A percentile compares a stretch with the other conserved stretches of the same genome.
phyloP scores from a whole-genome alignment of 2,329 filamentous ascomycete genomes.

The Ceratocystis harringtonii region DNA sequence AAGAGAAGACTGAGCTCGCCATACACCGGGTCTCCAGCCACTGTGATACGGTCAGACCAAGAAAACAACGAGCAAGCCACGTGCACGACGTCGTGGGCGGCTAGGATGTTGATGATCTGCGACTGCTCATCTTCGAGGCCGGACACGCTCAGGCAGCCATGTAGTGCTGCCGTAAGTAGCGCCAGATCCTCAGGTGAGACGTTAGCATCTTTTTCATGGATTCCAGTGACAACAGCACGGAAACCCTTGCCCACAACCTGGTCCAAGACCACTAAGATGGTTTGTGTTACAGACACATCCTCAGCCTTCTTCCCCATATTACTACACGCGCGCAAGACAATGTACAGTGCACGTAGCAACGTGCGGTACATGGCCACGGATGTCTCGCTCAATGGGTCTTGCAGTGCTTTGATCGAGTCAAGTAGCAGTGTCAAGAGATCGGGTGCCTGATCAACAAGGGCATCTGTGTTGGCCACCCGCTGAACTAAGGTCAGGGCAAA shows the following conservation, averaged over 20 bases:
- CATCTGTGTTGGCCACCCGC: constrained; percentile 48
- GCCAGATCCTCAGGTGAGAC: constrained; percentile 59
- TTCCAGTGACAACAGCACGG: constrained; percentile 59
- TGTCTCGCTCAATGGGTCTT: constrained; percentile 37
- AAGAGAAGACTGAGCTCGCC: constrained; percentile 85
- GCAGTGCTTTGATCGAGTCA: constrained; percentile 37
- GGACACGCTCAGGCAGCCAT: constrained; percentile 66
- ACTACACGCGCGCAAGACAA: constrained; percentile 56
- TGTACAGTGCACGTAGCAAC: constrained; percentile 70
- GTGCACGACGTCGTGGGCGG: constrained; percentile 57
- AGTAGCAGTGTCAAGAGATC: constrained; percentile 37
- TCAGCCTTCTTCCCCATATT: constrained; percentile 19
- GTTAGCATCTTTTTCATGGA: constrained; percentile 53
- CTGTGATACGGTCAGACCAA: constrained; percentile 73
- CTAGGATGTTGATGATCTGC: constrained; percentile 56
- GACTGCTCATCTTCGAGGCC: constrained; percentile 56
- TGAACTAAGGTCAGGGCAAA: constrained; percentile 73
- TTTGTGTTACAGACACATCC: constrained; percentile 34
- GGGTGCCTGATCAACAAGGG: constrained; percentile 36
- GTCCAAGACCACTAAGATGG: constrained; percentile 65
- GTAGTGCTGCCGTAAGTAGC: constrained; percentile 74
- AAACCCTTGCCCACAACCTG: constrained; percentile 70
- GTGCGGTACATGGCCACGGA: constrained; percentile 63
- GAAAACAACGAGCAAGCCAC: constrained; percentile 80
- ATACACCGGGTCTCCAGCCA: constrained; percentile 73